phyloP scores from a whole-genome alignment of 352 stramenopile genomes.

The Phytophthora cajani region DNA sequence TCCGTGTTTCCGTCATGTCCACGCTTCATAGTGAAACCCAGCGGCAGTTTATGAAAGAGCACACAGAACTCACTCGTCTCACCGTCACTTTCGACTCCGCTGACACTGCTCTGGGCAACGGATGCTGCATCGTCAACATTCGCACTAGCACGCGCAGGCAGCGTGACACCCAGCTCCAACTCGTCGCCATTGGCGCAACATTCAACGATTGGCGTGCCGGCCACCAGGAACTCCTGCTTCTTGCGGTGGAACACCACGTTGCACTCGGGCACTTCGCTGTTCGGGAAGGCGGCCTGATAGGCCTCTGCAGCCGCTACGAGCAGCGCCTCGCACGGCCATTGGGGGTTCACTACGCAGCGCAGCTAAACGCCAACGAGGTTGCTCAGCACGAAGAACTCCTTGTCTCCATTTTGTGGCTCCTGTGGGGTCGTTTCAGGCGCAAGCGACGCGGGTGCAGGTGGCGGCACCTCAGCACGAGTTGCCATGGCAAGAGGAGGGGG shows the following conservation, averaged over 20 bases:
- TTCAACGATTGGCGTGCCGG: conserved; percentile 51
- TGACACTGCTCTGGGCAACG: conserved; percentile 29
- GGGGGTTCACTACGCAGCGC: conserved; percentile 56
- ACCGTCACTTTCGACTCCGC: conserved; percentile 33
- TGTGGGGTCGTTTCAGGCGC: conserved; percentile 24
- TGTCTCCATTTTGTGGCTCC: conserved; percentile 12
- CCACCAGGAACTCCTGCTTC: conserved; percentile 61
- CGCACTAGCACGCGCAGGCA: conserved; percentile 20
- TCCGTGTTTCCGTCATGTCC: conserved; percentile 70
- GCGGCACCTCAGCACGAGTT: conserved; percentile 8
- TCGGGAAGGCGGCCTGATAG: conserved; percentile 64
- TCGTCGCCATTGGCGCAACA: conserved; percentile 66
- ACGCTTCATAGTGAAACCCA: conserved; percentile 89
- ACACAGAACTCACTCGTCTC: conserved; percentile 70
- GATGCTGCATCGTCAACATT: conserved; percentile 11
- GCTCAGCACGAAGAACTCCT: conserved; percentile 54
- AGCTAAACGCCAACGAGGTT: conserved; percentile 64
- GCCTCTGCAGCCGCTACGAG: conserved; percentile 67
- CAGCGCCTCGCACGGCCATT: conserved; percentile 76
- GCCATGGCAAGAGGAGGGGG: conserved; percentile 19
- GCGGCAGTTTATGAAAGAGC: conserved; percentile 84
- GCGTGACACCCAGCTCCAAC: conserved; percentile 65
- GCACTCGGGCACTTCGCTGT: conserved; percentile 77
- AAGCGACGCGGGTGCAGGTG: conserved; percentile 14
- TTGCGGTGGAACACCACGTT: conserved; percentile 76